These are phyloP conservation scores for Thielaviopsis cerberus DNA, from an alignment of 2,329 filamentous ascomycete species.

Conservation along the genomic window DNA sequence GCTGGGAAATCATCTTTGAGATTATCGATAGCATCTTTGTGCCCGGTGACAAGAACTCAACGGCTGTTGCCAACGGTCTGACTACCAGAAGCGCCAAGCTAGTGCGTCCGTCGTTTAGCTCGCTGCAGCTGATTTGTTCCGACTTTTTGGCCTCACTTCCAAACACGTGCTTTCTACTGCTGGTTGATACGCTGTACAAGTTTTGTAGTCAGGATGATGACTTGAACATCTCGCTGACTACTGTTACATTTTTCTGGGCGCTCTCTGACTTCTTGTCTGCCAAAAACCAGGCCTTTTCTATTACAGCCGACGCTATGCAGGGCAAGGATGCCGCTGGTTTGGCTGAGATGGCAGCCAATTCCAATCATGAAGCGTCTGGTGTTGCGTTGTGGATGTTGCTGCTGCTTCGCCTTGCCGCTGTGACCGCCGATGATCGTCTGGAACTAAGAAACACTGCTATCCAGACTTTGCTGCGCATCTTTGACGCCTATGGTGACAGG, in stretches of 20 bases:
- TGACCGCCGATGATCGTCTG: conserved; percentile 51
- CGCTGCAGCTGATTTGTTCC: conserved; percentile 79
- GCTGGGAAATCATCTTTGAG: conserved; percentile 73
- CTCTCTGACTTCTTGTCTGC: conserved; percentile 69
- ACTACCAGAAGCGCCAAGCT: conserved; percentile 50
- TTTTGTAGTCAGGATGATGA: conserved; percentile 84
- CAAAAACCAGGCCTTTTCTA: conserved; percentile 37
- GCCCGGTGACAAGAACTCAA: conserved; percentile 19
- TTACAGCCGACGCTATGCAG: conserved; percentile 37
- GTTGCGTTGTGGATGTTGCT: conserved; percentile 65
- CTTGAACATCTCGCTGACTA: conserved; percentile 85
- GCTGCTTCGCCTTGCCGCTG: conserved; percentile 48
- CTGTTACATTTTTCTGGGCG: conserved; percentile 90
- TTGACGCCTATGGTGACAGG: conserved; percentile 75
- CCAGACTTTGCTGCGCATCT: conserved; percentile 76
- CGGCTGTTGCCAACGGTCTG: conserved; percentile 20
- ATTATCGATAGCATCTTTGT: conserved; percentile 67
- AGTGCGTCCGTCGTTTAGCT: conserved; percentile 72
- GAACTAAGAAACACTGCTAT: conserved; percentile 75
- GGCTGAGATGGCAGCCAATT: conserved; percentile 37
- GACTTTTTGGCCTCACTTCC: conserved; percentile 68
- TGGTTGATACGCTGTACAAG: conserved; percentile 73
- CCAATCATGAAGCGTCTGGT: conserved; percentile 41
- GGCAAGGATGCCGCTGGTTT: conserved; percentile 33
- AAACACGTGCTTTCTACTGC: conserved; percentile 50